Conservation (phyloP, 306 rosid species). For the Quercus parvula region DNA sequence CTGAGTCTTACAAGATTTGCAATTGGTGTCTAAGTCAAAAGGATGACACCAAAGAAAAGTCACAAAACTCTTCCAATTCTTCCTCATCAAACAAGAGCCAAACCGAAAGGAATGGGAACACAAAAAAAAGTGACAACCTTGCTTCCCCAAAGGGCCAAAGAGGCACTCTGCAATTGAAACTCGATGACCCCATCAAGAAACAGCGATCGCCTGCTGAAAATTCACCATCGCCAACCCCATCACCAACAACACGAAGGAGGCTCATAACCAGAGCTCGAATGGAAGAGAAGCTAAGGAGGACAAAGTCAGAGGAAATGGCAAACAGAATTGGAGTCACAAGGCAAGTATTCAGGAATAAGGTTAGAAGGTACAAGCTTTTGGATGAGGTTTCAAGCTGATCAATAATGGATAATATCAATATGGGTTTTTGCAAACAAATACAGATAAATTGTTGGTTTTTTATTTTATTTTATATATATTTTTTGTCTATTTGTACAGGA, state of each 20-base stretch:
- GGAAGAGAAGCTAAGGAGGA: slow-evolving; percentile 58
- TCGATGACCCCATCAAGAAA: slow-evolving; percentile 58
- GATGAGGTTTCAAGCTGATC: slow-evolving; percentile 87
- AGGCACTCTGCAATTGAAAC: slow-evolving; percentile 27
- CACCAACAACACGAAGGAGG: slow-evolving; percentile 49
- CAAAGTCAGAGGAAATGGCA: slow-evolving; percentile 55
- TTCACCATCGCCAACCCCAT: slow-evolving; percentile 28
- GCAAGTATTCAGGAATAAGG: slow-evolving; percentile 76
- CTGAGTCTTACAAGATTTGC: slow-evolving; percentile 53
- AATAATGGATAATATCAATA: background rate
- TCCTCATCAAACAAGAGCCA: slow-evolving; percentile 51
- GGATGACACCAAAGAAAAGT: slow-evolving; percentile 51
- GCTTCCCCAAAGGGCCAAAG: slow-evolving; percentile 21
- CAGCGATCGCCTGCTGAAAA: slow-evolving; percentile 45
- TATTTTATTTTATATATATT: background rate
- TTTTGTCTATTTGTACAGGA: background rate
- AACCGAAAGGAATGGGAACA: slow-evolving; percentile 8
- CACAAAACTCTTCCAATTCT: slow-evolving; percentile 71
- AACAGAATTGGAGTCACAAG: slow-evolving; percentile 37
- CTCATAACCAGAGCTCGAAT: slow-evolving; percentile 42
- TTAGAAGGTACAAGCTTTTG: slow-evolving; percentile 92
- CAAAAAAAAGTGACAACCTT: background rate
- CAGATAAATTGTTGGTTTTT: background rate
- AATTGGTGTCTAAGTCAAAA: slow-evolving; percentile 83
- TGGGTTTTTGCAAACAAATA: slow-evolving; percentile 2